Evolutionary conservation across 2,329 filamentous ascomycete genomes (phyloP), one percentile per base, ranked within the genome.

Genomic region (Elsinoe australis): DNA sequence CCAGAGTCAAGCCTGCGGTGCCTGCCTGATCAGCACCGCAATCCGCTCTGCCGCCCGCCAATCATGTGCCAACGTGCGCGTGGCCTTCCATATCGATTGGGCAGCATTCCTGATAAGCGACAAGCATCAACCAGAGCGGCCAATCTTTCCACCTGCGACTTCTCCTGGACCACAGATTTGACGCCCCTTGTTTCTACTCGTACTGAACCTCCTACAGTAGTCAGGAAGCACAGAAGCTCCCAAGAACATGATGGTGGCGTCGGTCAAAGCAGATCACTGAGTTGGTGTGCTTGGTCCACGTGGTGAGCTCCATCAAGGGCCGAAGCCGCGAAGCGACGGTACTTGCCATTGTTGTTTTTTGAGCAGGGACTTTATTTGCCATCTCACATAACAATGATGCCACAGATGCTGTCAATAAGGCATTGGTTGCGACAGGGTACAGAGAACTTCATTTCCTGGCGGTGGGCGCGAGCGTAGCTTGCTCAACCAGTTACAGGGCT

Each of bases 61-160:
- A 47, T 47, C 44, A 35, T 47, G 31, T 9, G 32, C 19, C 44
- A 47, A 47, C 44, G 44, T 47, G 44, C 29, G 44, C 44, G 39
- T 44, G 39, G n/a, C n/a, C n/a, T n/a, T n/a, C n/a, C n/a, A n/a
- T n/a, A n/a, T 28, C 24, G 17, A 44, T 44, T 44, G 39, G 39
- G 39, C 28, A 44, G 26, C 39, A 44, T 21, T 32, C 39, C 17
- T 32, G 17, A 32, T 32, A 31, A 21, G 14, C 28, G 24, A 17
- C 26, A 24, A 26, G 12, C 39, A 44, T 14, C 21, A 9, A 32
- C 26, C 29, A 5, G 26, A 44, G 14, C 39, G 12, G 7, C 12
- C 26, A 29, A 12, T 6, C 12, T 6, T 29, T 29, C 26, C 12
- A 12, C 26, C n/a, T n/a, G n/a, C n/a, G n/a, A n/a, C n/a, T n/a